Base-by-base conservation (phyloP, 2,329 filamentous ascomycete genomes). In the Leptographium procerum region DNA sequence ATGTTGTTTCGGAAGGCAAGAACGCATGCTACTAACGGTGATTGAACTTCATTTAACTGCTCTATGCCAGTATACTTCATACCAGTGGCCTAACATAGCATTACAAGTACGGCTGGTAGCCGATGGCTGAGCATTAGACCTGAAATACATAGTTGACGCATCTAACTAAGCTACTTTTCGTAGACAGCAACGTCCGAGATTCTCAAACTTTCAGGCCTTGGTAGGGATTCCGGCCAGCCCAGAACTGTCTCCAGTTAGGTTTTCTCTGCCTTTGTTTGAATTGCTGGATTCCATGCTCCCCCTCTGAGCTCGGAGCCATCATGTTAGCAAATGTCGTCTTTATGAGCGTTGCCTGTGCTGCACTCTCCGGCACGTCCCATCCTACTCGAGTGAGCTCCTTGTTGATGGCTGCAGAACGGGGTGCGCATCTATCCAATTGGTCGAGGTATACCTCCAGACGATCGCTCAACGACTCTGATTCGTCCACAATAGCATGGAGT, bases 311-410 rank as follows among this genome's bases (percentile, higher is more conserved):
- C 2, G 50, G 31, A 3, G 43, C 43, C 55, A 60, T 55, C 58
- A 57, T 60, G 9, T 28, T 33, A 22, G 56, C 28, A n/a, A 60
- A 57, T n/a, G 33, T 43, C 4, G 31, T n/a, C 33, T 60, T 47
- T 43, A 57, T 31, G 4, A 57, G 34, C 22, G 16, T 43, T 1
- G 45, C 45, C 55, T 60, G 55, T 1, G 50, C 43, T 4, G 8
- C 19, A 31, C 58, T 60, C 24, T 60, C 55, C 1, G 58, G 58
- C 1, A 11, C 31, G 40, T 36, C 34, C 58, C 58, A 60, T 1
- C 50, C 58, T 14, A 43, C 33, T 4, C 55, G 40, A 6, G 58
- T 26, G 9, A 60, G 55, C 45, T 60, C 53, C 52, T 60, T 60
- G 52, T 60, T 57, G 50, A 57, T 40, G 29, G 58, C 55, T 2